Evolutionary conservation across 805 yeast species (phyloP).

Genomic region (Kodamaea jinghongensis): DNA sequence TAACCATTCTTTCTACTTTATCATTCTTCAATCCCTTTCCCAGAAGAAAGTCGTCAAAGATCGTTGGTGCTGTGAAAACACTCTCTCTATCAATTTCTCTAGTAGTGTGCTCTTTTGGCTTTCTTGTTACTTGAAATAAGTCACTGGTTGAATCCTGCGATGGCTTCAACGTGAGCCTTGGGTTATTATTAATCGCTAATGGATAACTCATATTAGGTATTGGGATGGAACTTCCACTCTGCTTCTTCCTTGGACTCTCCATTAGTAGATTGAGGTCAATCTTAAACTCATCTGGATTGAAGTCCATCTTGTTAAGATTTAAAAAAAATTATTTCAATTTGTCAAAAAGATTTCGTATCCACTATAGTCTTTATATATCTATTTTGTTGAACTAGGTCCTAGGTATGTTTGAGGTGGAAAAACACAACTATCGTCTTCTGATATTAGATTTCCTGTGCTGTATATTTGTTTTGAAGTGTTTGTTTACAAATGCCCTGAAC

Average conservation of each 20-base stretch:
- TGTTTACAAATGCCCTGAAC: too few relatives aligned
- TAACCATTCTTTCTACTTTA: conserved; percentile 37
- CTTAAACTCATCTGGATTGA: conserved; percentile 18
- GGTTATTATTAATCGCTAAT: conserved; percentile 4
- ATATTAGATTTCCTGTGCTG: too few relatives aligned
- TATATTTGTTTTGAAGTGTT: too few relatives aligned
- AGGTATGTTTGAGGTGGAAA: too few relatives aligned
- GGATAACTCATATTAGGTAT: conserved; percentile 1
- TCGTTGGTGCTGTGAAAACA: too few relatives aligned
- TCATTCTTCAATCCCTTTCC: conserved; percentile 28
- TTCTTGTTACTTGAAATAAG: conserved; percentile 27
- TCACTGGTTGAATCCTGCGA: conserved; percentile 13
- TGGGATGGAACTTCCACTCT: neutral
- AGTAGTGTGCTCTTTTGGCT: conserved; percentile 16
- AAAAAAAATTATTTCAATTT: too few relatives aligned
- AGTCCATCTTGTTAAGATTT: conserved; percentile 1
- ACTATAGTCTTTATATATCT: too few relatives aligned
- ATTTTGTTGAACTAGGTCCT: too few relatives aligned
- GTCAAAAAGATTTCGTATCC: too few relatives aligned
- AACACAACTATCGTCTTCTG: too few relatives aligned
- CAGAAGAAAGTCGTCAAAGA: conserved; percentile 13
- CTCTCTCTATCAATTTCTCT: conserved; percentile 15
- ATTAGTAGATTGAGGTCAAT: conserved; percentile 20
- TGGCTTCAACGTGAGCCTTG: conserved; percentile 9
- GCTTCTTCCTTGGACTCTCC: conserved; percentile 4